Evolutionary conservation across 108 stramenopile species (phyloP).

Genomic region (Bacterosira constricta): DNA sequence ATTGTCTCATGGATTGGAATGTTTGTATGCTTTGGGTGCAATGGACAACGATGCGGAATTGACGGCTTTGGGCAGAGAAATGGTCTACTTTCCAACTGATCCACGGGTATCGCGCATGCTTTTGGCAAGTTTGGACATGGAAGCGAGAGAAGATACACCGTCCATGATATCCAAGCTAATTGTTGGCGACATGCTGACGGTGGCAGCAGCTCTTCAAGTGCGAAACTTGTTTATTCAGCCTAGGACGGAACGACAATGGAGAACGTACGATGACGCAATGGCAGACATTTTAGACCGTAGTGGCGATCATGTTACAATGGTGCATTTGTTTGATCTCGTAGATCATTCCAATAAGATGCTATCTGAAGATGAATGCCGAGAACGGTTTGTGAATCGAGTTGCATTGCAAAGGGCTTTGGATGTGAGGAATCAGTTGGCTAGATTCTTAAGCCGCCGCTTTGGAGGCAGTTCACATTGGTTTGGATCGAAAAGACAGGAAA

Average conservation of each 20-base stretch:
- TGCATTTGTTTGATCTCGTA: constrained; percentile 73
- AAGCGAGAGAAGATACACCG: constrained; percentile 30
- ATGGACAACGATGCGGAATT: constrained; percentile 74
- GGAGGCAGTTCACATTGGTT: constrained; percentile 48
- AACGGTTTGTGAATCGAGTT: constrained; percentile 80
- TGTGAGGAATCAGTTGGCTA: constrained; percentile 74
- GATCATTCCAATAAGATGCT: constrained; percentile 69
- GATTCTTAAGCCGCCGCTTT: constrained; percentile 61
- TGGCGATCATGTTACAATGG: constrained; percentile 93
- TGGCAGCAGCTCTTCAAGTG: constrained; percentile 90
- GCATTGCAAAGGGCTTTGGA: constrained; percentile 76
- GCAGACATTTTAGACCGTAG: constrained; percentile 77
- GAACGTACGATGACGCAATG: constrained; percentile 83
- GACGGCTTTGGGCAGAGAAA: constrained; percentile 71
- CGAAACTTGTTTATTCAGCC: constrained; percentile 74
- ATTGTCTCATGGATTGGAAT: constrained; percentile 81
- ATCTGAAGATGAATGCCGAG: constrained; percentile 75
- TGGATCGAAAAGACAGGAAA: constrained; percentile 28
- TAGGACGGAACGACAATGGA: constrained; percentile 66
- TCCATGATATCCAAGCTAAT: constrained; percentile 42
- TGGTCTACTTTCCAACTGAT: constrained; percentile 89
- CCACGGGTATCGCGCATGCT: constrained; percentile 79
- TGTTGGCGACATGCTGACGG: constrained; percentile 83
- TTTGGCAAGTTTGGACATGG: constrained; percentile 69
- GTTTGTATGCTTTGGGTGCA: constrained; percentile 85